Evolutionary conservation across 192 early-diverging fungal species (phyloP), one percentile per base, ranked within the genome.

Genomic region (Coemansia sp.): DNA sequence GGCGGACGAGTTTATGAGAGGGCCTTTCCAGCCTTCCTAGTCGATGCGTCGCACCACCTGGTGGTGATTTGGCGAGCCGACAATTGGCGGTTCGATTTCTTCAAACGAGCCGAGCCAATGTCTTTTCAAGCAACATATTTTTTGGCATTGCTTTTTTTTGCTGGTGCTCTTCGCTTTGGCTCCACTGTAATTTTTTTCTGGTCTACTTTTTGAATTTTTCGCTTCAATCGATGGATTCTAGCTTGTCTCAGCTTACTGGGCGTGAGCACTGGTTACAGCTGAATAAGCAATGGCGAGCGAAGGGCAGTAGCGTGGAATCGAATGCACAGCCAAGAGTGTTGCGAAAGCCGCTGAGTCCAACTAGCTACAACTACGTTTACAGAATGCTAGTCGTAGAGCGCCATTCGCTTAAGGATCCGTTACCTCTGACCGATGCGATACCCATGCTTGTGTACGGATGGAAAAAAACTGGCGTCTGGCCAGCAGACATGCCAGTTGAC

Each of bases 401-500:
- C 29, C 36, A 53, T 20, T 72, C 68, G 12, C 62, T 78, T 38
- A 77, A 74, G 64, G 36, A 62, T 12, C 75, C 80, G 6, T 65
- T 83, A 4, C 76, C 75, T 11, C 65, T 83, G 33, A 41, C 66
- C 9, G 75, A 83, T 18, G 65, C 64, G 43, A 72, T 83, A 34
- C 70, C 69, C 12, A 69, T 83, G 43, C 65, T 83, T 20, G 66
- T 83, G 0, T 36, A 69, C 24, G 80, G 80, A 16, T 83, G 80
- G 80, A 78, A 78, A 39, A 64, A 71, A 46, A 57, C 72, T 0
- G 80, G 80, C 2, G 41, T 75, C 15, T 83, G 80, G 80, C 80
- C 80, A 24, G 11, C 74, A 13, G 65, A 81, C 53, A 3, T 16
- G 33, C 50, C n/a, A 2, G 16, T 6, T 31, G 46, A 50, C 47